Conservation (phyloP, 352 stramenopile genomes). For the Phytophthora quininea region DNA sequence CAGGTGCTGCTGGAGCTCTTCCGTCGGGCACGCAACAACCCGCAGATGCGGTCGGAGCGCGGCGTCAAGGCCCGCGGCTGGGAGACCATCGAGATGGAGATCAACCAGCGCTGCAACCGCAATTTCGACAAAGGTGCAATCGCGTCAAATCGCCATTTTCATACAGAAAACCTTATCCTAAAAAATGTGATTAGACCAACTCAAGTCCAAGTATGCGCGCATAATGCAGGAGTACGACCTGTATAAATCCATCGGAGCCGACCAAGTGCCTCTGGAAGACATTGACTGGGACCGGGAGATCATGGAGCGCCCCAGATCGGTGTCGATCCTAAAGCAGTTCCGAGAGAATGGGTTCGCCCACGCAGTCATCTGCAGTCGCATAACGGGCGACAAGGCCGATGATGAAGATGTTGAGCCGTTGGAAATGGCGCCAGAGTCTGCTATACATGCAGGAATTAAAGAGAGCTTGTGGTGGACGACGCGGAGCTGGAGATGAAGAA, state of each 20-base stretch:
- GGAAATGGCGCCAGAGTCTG: neutral
- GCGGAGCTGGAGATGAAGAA: slow-evolving; percentile 18
- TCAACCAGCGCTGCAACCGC: slow-evolving; percentile 32
- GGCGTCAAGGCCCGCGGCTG: slow-evolving; percentile 29
- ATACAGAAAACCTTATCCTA: too few relatives aligned
- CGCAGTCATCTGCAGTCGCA: slow-evolving; percentile 31
- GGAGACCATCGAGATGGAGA: slow-evolving; percentile 26
- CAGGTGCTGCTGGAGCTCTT: slow-evolving; percentile 41
- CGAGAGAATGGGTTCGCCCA: slow-evolving; percentile 34
- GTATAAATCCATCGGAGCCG: slow-evolving; percentile 25
- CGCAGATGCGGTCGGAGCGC: slow-evolving; percentile 17
- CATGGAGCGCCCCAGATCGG: slow-evolving; percentile 15
- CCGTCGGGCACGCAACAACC: slow-evolving; percentile 37
- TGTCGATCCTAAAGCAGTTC: slow-evolving; percentile 35
- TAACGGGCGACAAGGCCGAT: slow-evolving; percentile 22
- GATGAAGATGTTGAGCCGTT: neutral
- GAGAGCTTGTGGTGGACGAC: neutral
- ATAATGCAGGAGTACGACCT: slow-evolving; percentile 43
- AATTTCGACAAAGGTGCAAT: slow-evolving; percentile 32
- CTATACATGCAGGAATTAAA: slow-evolving; percentile 1
- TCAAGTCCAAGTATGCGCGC: slow-evolving; percentile 44
- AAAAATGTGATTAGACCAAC: slow-evolving; percentile 33
- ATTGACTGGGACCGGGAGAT: slow-evolving; percentile 35
- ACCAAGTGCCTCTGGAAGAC: slow-evolving; percentile 13
- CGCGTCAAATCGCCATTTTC: too few relatives aligned